Evolutionary conservation across 176 grass and related monocot genomes (phyloP).

Genomic region (Secale cereale): DNA sequence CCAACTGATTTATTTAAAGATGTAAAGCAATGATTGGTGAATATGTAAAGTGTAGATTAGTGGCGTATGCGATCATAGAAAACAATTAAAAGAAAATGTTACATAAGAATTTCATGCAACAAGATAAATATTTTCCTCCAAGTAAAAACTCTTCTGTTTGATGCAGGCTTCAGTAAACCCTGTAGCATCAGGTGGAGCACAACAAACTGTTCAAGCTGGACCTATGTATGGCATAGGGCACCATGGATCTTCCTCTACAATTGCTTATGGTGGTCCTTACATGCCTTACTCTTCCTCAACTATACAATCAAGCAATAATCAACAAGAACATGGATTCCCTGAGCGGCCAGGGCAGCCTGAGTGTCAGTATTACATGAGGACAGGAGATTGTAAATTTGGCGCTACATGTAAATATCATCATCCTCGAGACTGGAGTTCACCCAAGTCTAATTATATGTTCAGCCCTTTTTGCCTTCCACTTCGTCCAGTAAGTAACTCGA

Average conservation of each 20-base stretch:
- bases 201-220: conserved; percentile 68
- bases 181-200: conserved; percentile 47
- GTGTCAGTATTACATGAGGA: conserved; percentile 78
- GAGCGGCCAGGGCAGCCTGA: conserved; percentile 75
- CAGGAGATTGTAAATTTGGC: conserved; percentile 82
- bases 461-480: conserved; percentile 60
- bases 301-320: conserved; percentile 55
- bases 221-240: conserved; percentile 56
- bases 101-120: not conserved
- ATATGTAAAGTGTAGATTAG: not conserved
- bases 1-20: not conserved
- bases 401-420: conserved; percentile 79
- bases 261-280: conserved; percentile 54
- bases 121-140: not conserved
- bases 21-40: conserved; percentile 20
- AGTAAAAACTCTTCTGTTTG: conserved; percentile 17
- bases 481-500: conserved; percentile 59
- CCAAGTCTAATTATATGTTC: conserved; percentile 49
- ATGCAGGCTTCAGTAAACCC: conserved; percentile 56
- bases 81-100: not conserved
- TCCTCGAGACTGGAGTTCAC: conserved; percentile 59
- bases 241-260: conserved; percentile 46
- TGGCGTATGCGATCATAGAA: conserved; percentile 1
- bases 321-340: conserved; percentile 61
- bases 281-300: conserved; percentile 41